phyloP scores from a whole-genome alignment of 768 basidiomycete genomes.

The Coprinopsis marcescibilis region DNA sequence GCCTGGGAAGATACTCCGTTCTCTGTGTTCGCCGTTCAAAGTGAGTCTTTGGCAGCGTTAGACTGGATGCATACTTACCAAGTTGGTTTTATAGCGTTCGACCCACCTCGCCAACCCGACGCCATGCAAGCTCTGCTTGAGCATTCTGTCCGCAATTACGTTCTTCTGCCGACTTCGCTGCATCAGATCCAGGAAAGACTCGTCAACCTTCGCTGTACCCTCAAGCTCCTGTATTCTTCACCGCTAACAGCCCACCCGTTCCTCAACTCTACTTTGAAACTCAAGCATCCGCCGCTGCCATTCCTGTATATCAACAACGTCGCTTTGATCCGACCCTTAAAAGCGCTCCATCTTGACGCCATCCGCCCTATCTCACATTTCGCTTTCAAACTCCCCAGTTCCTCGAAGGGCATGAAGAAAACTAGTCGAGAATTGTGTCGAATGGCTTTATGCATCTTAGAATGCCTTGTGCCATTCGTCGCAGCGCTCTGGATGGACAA shows the following conservation, averaged over 20 bases:
- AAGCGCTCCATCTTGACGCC: too few relatives aligned
- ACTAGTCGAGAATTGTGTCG: too few relatives aligned
- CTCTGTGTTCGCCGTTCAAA: slow-evolving; percentile 66
- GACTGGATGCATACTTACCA: neutral
- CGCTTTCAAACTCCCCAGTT: too few relatives aligned
- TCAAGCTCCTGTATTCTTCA: slow-evolving; percentile 37
- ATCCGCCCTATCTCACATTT: too few relatives aligned
- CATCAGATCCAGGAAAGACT: slow-evolving; percentile 60
- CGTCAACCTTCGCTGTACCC: slow-evolving; percentile 74
- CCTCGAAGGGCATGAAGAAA: too few relatives aligned
- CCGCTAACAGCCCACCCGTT: neutral
- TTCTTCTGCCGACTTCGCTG: slow-evolving; percentile 61
- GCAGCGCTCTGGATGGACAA: too few relatives aligned
- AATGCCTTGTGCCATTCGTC: too few relatives aligned
- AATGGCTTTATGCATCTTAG: too few relatives aligned
- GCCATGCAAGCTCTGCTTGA: slow-evolving; percentile 72
- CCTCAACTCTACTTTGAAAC: too few relatives aligned
- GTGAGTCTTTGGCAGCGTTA: slow-evolving; percentile 36
- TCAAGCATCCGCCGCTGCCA: slow-evolving; percentile 6
- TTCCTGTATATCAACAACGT: slow-evolving; percentile 38
- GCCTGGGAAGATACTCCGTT: slow-evolving; percentile 73
- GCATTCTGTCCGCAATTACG: slow-evolving; percentile 65
- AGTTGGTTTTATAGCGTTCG: slow-evolving; percentile 48
- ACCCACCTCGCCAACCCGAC: slow-evolving; percentile 57
- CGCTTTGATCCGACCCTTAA: too few relatives aligned